phyloP scores from a whole-genome alignment of 2,329 filamentous ascomycete genomes.

The Microdochium nivale region DNA sequence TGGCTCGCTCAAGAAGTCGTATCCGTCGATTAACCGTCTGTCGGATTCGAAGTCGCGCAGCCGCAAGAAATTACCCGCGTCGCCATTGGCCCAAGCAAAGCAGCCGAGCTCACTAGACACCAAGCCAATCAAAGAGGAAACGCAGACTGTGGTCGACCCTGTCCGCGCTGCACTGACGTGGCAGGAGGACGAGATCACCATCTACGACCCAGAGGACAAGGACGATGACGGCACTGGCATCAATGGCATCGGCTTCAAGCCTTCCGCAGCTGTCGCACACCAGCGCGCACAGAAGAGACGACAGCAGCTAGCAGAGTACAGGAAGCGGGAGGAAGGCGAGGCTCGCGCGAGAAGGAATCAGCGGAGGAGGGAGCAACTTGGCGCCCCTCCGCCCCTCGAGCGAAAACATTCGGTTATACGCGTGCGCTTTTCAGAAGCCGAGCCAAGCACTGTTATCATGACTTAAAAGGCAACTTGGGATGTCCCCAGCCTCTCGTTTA shows the following conservation, averaged over 20 bases:
- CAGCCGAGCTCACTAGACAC: not conserved
- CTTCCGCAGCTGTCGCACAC: constrained; percentile 51
- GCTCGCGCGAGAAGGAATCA: constrained; percentile 47
- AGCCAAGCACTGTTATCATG: constrained; percentile 18
- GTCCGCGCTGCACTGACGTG: constrained; percentile 53
- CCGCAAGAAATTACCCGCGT: constrained; percentile 10
- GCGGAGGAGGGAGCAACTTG: constrained; percentile 31
- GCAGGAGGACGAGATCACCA: constrained; percentile 60
- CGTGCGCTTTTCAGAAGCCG: constrained; percentile 21
- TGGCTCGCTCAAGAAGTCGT: constrained; percentile 21
- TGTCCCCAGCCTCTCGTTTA: too few species aligned
- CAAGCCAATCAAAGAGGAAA: constrained; percentile 16
- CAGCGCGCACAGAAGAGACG: constrained; percentile 46
- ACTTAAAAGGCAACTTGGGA: constrained; percentile 8
- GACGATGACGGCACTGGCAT: constrained; percentile 61
- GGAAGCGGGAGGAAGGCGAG: constrained; percentile 50
- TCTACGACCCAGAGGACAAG: constrained; percentile 55
- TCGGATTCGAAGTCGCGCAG: constrained; percentile 28
- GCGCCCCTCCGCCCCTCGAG: constrained; percentile 13
- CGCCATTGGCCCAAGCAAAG: constrained; percentile 15
- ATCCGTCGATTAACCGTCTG: constrained; percentile 28
- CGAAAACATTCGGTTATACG: constrained; percentile 17
- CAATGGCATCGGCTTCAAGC: constrained; percentile 60
- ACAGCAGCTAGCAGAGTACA: constrained; percentile 55
- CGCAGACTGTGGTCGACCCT: constrained; percentile 36